These are phyloP conservation scores for Colletotrichum caudatum DNA, from an alignment of 2,329 filamentous ascomycete species.

Conservation along the genomic window DNA sequence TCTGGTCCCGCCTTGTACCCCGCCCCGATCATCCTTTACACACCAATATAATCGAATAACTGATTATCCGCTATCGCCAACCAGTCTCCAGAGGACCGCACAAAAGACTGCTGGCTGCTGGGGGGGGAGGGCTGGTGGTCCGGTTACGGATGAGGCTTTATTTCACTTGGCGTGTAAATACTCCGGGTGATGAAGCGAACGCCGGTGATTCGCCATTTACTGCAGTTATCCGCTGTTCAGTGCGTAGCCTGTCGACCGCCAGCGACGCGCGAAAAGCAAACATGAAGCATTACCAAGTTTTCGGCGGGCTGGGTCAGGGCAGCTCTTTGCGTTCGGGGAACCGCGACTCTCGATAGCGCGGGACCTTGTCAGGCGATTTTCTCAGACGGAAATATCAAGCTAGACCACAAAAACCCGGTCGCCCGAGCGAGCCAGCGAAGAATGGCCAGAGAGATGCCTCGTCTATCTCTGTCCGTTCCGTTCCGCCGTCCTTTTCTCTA, in stretches of 20 bases:
- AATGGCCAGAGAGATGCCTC: constrained; percentile 8
- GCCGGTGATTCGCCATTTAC: constrained; percentile 3
- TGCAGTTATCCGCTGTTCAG: neutral
- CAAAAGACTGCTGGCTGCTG: constrained; percentile 17
- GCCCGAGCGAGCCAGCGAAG: constrained; percentile 8
- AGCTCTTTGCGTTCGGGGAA: neutral
- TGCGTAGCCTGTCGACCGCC: neutral
- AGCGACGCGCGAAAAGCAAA: constrained; percentile 35
- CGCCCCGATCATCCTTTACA: constrained; percentile 25
- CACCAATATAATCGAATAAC: constrained; percentile 16
- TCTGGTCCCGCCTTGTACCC: constrained; percentile 34
- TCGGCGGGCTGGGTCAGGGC: constrained; percentile 4
- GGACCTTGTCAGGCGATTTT: constrained; percentile 4
- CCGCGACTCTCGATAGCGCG: constrained; percentile 4
- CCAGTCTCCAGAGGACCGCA: constrained; percentile 1
- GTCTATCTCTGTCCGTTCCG: neutral
- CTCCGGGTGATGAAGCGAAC: constrained; percentile 30
- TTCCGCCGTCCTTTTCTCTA: constrained; percentile 8
- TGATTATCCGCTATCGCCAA: constrained; percentile 37
- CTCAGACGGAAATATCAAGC: constrained; percentile 14
- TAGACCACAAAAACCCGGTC: constrained; percentile 21
- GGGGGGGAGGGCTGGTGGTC: constrained; percentile 15
- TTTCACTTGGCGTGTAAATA: constrained; percentile 41
- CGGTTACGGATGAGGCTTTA: constrained; percentile 36
- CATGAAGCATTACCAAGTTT: constrained; percentile 12